Conservation (phyloP, 2,329 filamentous ascomycete genomes). For the Microsporum canis region DNA sequence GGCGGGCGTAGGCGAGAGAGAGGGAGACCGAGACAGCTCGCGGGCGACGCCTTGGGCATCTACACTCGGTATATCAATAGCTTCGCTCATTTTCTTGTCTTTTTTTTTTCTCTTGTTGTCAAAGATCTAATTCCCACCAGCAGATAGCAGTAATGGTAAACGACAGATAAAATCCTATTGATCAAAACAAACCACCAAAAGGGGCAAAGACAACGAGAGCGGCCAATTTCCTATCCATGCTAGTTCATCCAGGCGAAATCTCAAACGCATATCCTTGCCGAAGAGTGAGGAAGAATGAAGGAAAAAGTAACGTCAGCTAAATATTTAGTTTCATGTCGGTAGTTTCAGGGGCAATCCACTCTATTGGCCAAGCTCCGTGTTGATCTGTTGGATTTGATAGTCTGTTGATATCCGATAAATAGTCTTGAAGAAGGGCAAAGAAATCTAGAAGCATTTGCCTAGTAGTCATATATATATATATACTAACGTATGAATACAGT, state of each 20-base stretch:
- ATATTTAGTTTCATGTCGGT: neutral
- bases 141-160: neutral
- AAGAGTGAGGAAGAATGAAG: neutral
- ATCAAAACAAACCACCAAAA: neutral
- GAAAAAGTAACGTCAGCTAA: neutral
- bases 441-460: neutral
- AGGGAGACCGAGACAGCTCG: constrained; percentile 31
- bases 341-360: neutral
- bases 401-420: neutral
- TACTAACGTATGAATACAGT: no score
- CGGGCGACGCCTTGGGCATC: constrained; percentile 14
- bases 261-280: constrained; percentile 1
- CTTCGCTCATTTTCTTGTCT: constrained; percentile 3
- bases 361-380: neutral
- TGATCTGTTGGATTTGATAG: neutral
- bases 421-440: neutral
- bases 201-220: neutral
- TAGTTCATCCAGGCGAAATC: neutral
- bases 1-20: constrained; percentile 32
- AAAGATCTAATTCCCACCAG: neutral
- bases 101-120: neutral
- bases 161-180: neutral
- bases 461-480: no score
- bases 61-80: constrained; percentile 3
- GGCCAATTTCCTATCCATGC: constrained; percentile 3